Evolutionary conservation across 1,139 yeast species (phyloP), one percentile per base, ranked within the genome.

Genomic region (Martiniozyma asiatica): DNA sequence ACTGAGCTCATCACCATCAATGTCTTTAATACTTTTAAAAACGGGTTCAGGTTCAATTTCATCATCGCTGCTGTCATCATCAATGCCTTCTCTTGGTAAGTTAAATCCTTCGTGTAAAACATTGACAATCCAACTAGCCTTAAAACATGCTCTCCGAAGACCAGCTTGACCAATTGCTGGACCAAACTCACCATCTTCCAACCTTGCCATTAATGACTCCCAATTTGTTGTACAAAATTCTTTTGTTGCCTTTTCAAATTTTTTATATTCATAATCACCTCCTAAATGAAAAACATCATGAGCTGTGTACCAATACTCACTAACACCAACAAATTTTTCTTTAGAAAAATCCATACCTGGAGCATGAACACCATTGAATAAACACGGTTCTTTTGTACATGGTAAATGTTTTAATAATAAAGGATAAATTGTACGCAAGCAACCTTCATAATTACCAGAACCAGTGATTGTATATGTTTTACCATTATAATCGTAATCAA

Each of bases 221-320:
- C 89, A 80, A 30, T 70, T 68, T 40, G 69, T 65, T 43, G 70
- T 78, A 56, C 93, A 80, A 42, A 67, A 79, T 20, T 63, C 61
- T 39, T 67, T 65, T 4, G 77, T 79, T 33, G 68, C 66, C 26
- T 62, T 51, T 48, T 70, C 76, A 47, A 76, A 78, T 22, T 60
- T 56, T 33, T 66, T 61, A 45, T 67, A 78, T 42, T 74, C 75
- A 46, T 79, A 79, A 35, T 72, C 79, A 6, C 89, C 89, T 8
- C 85, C 85, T 54, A 80, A 65, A 33, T 75, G 71, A 47, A 79
- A 79, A 5, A 80, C 71, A 45, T 80, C 92, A 47, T 79, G 77
- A 4, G 89, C 85, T 2, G 89, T 78, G 46, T 80, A 80, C 89
- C 89, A 79, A 53, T 77, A 80, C 45, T 80, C 93, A 1, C 87